Base-by-base conservation (phyloP, 1,284 basidiomycete species). In the Sporisorium sorghi region DNA sequence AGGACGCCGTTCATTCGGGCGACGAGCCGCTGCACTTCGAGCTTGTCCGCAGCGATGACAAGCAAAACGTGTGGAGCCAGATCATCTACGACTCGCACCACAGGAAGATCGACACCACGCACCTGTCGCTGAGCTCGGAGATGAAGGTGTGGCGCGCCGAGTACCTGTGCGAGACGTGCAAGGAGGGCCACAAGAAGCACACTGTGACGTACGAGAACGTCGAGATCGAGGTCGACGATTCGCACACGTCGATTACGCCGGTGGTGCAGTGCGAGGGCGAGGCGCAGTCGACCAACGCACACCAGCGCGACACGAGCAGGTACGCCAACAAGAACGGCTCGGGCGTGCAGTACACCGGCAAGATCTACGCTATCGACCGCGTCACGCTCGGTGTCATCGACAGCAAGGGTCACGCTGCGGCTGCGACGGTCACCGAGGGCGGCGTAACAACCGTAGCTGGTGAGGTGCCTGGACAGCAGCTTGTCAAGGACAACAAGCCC, bases 61-160 rank as follows among this genome's bases (percentile, higher is more conserved):
- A 66, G 26, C 14, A 30, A 11, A 40, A 44, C 14, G 23, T 52
- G 19, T 72, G 69, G 69, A 72, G 54, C 55, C 69, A 72, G 43
- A 55, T 61, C 52, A 72, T 72, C 63, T 72, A 72, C 59, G 49
- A 72, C 54, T 17, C 37, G 4, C 33, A 62, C 26, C 52, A 52
- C 35, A 35, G 55, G 19, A 49, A 50, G 8, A 51, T 66, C 40
- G 69, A 72, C 47, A 21, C 56, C 2, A 66, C 62, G 3, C 62
- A 62, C 19, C 50, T 72, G 12, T 37, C 40, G 17, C 40, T 72
- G 19, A 52, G 58, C 2, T 28, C 43, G 9, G 32, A 62, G 24
- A 72, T 72, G 69, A 51, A 54, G 10, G 58, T 66, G 48, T 72
- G 58, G 58, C 58, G 62, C 14, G 69, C 69, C 42, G 63, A 72